Percentiles rank a stretch among this genome's conserved stretches.
Evolutionary conservation across 495 filamentous ascomycete genomes (phyloP).

Genomic region (Pyrenopolyporus hunteri): DNA sequence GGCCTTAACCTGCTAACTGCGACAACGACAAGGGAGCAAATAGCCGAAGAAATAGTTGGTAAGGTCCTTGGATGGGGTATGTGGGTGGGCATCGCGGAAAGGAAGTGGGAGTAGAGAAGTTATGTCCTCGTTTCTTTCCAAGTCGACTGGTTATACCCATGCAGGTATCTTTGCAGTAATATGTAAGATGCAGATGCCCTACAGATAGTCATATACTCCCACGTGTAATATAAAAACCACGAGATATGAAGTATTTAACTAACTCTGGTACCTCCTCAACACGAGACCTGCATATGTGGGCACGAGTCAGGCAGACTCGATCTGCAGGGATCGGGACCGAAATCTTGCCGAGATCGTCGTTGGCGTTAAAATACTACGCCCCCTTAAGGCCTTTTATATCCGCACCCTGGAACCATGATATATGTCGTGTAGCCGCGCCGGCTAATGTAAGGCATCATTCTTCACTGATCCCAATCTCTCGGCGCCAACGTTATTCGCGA

Average conservation of each 20-base stretch:
- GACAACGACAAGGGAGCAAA: constrained; percentile 49
- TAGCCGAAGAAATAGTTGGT: constrained; percentile 48
- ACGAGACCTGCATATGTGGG: no score
- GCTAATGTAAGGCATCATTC: constrained; percentile 18
- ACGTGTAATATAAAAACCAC: neutral
- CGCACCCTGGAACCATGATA: neutral
- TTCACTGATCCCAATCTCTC: neutral
- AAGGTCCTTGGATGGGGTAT: constrained; percentile 59
- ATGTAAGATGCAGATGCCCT: neutral
- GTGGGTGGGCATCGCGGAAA: constrained; percentile 58
- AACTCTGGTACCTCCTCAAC: no score
- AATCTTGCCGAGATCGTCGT: constrained; percentile 18
- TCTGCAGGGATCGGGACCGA: constrained; percentile 30
- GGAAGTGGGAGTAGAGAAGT: constrained; percentile 41
- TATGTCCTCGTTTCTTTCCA: neutral
- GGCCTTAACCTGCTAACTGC: constrained; percentile 42
- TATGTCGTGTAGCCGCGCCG: constrained; percentile 23
- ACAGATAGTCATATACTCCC: neutral
- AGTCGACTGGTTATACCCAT: neutral
- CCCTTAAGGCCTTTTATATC: constrained; percentile 17
- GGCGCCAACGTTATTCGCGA: constrained; percentile 7
- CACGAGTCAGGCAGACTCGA: neutral
- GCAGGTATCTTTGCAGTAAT: neutral
- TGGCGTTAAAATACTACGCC: constrained; percentile 9
- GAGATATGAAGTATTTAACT: no score